A percentile compares a stretch with the other conserved stretches of the same genome.
Evolutionary conservation across 2,329 filamentous ascomycete species (phyloP).

Genomic region (Biscogniauxia sp.): DNA sequence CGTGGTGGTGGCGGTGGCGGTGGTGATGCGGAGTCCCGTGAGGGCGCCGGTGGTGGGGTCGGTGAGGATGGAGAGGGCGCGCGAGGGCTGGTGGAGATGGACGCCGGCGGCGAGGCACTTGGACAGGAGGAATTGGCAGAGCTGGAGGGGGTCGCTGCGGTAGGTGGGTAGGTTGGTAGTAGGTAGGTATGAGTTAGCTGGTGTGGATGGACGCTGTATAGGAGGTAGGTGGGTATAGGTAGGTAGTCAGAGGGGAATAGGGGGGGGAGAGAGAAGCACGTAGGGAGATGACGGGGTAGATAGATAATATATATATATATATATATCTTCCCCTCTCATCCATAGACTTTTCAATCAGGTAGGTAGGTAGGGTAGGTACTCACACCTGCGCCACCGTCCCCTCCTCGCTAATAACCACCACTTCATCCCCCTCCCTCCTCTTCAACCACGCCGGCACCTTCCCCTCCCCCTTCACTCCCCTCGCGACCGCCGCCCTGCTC

Average conservation of each 20-base stretch:
- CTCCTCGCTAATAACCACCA: constrained; percentile 61
- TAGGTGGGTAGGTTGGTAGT: too few species aligned
- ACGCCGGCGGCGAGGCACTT: constrained; percentile 60
- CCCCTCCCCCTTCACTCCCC: constrained; percentile 32
- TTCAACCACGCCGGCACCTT: constrained; percentile 58
- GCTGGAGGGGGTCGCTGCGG: constrained; percentile 59
- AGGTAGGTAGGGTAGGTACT: too few species aligned
- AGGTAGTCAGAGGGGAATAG: too few species aligned
- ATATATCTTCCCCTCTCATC: background rate
- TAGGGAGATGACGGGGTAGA: background rate
- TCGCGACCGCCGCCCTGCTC: constrained; percentile 56
- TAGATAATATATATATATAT: too few species aligned
- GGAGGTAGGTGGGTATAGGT: too few species aligned
- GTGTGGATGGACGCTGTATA: background rate
- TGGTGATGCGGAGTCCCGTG: constrained; percentile 48
- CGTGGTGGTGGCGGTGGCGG: constrained; percentile 40
- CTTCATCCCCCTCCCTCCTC: constrained; percentile 48
- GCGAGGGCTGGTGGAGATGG: constrained; percentile 62
- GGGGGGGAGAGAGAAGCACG: background rate
- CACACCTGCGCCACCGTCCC: constrained; percentile 64
- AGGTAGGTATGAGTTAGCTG: background rate
- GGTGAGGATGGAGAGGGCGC: constrained; percentile 49
- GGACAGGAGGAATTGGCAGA: constrained; percentile 65
- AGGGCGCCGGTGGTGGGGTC: constrained; percentile 48
- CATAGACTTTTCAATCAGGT: too few species aligned